Evolutionary conservation across 805 yeast genomes (phyloP), one percentile per base, ranked within the genome.

Genomic region (Wickerhamiella slavikovae): DNA sequence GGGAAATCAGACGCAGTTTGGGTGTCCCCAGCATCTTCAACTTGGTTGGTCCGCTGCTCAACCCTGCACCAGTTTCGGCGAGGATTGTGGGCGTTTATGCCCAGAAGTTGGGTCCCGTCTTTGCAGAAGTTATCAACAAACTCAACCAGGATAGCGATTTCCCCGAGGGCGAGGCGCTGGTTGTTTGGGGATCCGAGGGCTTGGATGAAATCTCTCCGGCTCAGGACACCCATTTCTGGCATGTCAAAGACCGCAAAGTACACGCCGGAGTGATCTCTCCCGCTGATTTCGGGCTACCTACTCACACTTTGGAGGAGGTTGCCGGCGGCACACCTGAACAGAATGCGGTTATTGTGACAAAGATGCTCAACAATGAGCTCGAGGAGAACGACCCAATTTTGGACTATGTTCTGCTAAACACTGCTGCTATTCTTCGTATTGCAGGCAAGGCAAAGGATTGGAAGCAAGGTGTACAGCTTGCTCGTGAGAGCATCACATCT

Each of bases 21-120:
- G 94, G 93, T 1, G 65, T 85, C 8, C 96, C 96, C 2, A 75
- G 96, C 1, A 78, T 89, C 15, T 89, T 89, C 63, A 89, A 89
- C 51, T 71, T 89, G 9, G 55, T 89, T 35, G 99, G 99, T 0
- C 99, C 99, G 1, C 55, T 89, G 35, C 58, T 89, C 38, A 91
- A 89, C 56, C 99, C 99, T 3, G 78, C 79, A 6, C 82, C 82
- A 2, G 55, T 68, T 15, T 63, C 64, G 36, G 76, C 89, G 4
- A 63, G 96, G 38, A 71, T 89, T 11, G 59, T 89, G 26, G 99
- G 99, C 25, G 98, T 89, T 2, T 80, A 77, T 51, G 60, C 80
- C 13, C 76, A 76, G 39, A 55, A 55, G 5, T 52, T 89, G 37
- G 99, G 96, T 4, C 68, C 62, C 35, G 72, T 76, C 8, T 89